Evolutionary conservation across 768 basidiomycete genomes (phyloP).

Genomic region (Jaapia argillacea): DNA sequence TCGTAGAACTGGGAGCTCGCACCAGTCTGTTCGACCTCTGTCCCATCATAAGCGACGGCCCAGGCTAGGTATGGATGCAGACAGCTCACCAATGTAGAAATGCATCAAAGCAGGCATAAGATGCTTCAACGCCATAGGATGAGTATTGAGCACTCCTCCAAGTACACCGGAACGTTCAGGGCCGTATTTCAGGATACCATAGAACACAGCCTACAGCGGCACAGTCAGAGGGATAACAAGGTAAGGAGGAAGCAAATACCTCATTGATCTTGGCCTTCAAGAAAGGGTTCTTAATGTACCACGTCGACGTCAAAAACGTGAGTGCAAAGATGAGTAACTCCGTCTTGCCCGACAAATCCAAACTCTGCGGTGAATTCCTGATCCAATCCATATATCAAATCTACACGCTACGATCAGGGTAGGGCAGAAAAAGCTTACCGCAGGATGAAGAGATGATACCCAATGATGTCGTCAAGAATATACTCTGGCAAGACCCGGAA

Average conservation of each 20-base stretch:
- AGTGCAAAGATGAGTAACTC: slow-evolving; percentile 82
- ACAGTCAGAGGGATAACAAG: neutral
- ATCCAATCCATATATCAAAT: slow-evolving; percentile 1
- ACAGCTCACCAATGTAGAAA: slow-evolving; percentile 79
- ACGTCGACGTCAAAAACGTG: slow-evolving; percentile 88
- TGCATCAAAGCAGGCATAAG: slow-evolving; percentile 87
- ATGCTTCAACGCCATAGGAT: slow-evolving; percentile 78
- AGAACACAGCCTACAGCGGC: slow-evolving; percentile 53
- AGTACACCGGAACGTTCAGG: slow-evolving; percentile 62
- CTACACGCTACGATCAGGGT: neutral
- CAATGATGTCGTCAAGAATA: slow-evolving; percentile 87
- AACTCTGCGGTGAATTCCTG: slow-evolving; percentile 64
- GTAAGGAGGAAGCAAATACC: slow-evolving; percentile 29
- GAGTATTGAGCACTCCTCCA: slow-evolving; percentile 73
- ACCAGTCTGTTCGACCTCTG: slow-evolving; percentile 96
- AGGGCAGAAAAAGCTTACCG: slow-evolving; percentile 46
- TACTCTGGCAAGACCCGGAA: slow-evolving; percentile 92
- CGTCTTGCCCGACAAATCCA: slow-evolving; percentile 77
- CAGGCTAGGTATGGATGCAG: no score
- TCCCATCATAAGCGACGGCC: neutral
- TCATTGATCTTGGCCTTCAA: slow-evolving; percentile 94
- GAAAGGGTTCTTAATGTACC: slow-evolving; percentile 99
- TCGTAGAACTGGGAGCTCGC: slow-evolving; percentile 98
- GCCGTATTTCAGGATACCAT: slow-evolving; percentile 59
- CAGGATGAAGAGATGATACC: slow-evolving; percentile 77